A percentile compares a stretch with the other conserved stretches of the same genome.
Conservation (phyloP, 306 rosid genomes). For the Pterocarpus santalinus region DNA sequence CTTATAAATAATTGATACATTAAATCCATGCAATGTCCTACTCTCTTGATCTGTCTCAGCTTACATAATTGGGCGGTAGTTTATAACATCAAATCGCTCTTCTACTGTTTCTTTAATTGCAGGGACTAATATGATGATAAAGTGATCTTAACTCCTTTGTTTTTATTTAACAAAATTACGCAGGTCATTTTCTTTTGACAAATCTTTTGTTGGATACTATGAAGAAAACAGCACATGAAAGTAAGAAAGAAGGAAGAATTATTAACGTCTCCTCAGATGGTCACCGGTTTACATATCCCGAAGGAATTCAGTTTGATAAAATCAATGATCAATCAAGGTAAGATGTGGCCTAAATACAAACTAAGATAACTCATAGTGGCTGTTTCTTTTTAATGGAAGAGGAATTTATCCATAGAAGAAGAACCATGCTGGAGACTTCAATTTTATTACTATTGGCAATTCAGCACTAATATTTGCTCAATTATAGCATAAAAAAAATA, state of each 20-base stretch:
- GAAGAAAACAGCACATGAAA: constrained; percentile 74
- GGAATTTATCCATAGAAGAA: too few species aligned
- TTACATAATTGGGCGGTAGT: neutral
- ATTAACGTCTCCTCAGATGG: constrained; percentile 78
- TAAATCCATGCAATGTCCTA: neutral
- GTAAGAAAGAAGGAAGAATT: constrained; percentile 82
- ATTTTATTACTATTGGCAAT: neutral
- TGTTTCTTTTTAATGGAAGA: neutral
- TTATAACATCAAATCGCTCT: neutral
- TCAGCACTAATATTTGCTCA: neutral
- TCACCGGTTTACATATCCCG: constrained; percentile 68
- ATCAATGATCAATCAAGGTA: constrained; percentile 79
- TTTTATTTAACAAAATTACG: constrained; percentile 3
- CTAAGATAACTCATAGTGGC: neutral
- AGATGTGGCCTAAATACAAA: neutral
- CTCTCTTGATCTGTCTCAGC: neutral
- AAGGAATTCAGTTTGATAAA: constrained; percentile 76
- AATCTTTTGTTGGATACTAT: constrained; percentile 80
- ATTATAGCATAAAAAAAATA: neutral
- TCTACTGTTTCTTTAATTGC: too few species aligned
- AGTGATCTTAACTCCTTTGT: neutral
- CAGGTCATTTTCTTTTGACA: constrained; percentile 95
- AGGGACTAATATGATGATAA: neutral
- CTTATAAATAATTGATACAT: neutral
- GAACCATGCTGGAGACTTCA: neutral